These are phyloP conservation scores for Zymoseptoria crescenta DNA, from an alignment of 2,329 filamentous ascomycete genomes.

Conservation along the genomic window DNA sequence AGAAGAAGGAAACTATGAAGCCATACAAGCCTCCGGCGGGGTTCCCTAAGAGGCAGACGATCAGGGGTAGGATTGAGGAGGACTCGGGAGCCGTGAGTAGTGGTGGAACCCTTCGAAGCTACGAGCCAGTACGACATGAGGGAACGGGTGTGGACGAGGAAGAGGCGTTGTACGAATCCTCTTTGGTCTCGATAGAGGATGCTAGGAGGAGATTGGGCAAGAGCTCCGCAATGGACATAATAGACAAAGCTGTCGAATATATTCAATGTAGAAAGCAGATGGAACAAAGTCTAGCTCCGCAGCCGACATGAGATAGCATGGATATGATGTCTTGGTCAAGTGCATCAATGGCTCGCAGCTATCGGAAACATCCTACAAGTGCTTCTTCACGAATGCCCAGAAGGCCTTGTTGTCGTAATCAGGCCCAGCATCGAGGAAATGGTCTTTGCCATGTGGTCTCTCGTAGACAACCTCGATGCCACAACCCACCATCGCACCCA, in stretches of 20 bases:
- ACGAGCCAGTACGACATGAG: slow-evolving; percentile 40
- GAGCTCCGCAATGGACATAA: slow-evolving; percentile 39
- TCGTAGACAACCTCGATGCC: slow-evolving; percentile 23
- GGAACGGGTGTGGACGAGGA: slow-evolving; percentile 43
- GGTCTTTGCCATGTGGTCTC: slow-evolving; percentile 20
- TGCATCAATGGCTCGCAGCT: neutral
- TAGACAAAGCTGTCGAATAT: slow-evolving; percentile 38
- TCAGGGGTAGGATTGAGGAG: slow-evolving; percentile 32
- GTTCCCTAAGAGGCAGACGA: slow-evolving; percentile 30
- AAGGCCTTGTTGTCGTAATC: slow-evolving; percentile 21
- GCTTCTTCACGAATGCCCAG: slow-evolving; percentile 23
- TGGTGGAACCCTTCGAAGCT: slow-evolving; percentile 33
- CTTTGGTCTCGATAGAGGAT: slow-evolving; percentile 37
- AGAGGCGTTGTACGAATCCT: slow-evolving; percentile 37
- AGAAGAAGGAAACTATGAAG: slow-evolving; percentile 2
- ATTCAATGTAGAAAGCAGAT: slow-evolving; percentile 33
- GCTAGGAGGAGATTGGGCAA: slow-evolving; percentile 34
- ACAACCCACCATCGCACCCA: slow-evolving; percentile 23
- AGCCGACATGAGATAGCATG: neutral
- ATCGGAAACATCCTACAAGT: slow-evolving; percentile 10
- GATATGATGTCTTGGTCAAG: neutral
- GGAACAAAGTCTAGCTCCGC: slow-evolving; percentile 11
- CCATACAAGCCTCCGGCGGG: slow-evolving; percentile 26
- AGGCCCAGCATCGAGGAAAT: slow-evolving; percentile 21
- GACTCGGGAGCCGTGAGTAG: slow-evolving; percentile 24